A percentile compares a stretch with the other conserved stretches of the same genome.
These are phyloP conservation scores for Arbutus unedo DNA, from an alignment of 148 eudicot genomes.

Conservation along the genomic window DNA sequence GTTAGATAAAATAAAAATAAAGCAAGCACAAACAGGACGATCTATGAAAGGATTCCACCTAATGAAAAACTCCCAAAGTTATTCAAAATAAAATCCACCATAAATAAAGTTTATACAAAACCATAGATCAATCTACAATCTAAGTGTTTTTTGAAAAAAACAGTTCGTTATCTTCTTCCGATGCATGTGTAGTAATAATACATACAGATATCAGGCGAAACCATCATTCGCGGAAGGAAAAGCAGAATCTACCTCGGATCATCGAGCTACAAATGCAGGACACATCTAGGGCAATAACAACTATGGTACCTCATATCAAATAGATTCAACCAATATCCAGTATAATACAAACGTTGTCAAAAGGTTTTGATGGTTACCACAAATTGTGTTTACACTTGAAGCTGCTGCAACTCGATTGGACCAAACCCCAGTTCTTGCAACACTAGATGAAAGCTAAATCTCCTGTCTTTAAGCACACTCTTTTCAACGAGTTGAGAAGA, in stretches of 20 bases:
- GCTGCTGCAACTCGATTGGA: slow-evolving; percentile 5
- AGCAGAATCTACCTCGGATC: background rate
- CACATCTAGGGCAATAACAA: background rate
- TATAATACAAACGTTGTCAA: background rate
- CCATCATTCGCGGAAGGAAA: background rate
- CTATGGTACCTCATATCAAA: background rate
- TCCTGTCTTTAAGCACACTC: background rate
- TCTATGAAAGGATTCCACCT: background rate
- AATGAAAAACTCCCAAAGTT: background rate
- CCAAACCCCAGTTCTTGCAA: background rate
- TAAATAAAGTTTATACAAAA: too few relatives aligned
- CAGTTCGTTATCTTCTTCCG: background rate
- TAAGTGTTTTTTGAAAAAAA: too few relatives aligned
- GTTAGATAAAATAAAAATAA: background rate
- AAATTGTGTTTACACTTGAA: background rate
- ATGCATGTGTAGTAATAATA: background rate
- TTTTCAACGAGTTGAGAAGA: background rate
- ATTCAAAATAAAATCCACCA: background rate
- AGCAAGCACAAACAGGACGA: background rate
- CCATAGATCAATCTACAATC: too few relatives aligned
- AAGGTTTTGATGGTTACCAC: slow-evolving; percentile 3
- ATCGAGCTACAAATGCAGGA: background rate
- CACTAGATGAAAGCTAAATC: slow-evolving; percentile 1
- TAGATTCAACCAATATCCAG: background rate
- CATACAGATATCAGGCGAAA: slow-evolving; percentile 2